Evolutionary conservation across 2,329 filamentous ascomycete species (phyloP).

Genomic region (Teratosphaeria zuluensis): DNA sequence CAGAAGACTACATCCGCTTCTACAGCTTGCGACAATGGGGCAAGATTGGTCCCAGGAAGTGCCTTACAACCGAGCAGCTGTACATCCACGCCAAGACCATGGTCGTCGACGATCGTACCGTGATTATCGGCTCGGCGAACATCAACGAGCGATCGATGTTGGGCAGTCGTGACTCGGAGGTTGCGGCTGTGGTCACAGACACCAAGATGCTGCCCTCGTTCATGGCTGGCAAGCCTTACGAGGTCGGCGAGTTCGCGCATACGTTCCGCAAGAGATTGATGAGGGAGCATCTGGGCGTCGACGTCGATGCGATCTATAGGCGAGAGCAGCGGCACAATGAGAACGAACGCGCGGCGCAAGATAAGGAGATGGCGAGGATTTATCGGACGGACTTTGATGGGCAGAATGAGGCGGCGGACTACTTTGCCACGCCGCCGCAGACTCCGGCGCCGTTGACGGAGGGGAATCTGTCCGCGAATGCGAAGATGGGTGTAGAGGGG

Average conservation of each 20-base stretch:
- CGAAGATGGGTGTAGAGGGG: background rate
- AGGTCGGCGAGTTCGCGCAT: conserved; percentile 85
- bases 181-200: conserved; percentile 81
- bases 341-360: conserved; percentile 42
- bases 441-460: conserved; percentile 15
- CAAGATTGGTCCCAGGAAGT: conserved; percentile 71
- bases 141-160: conserved; percentile 98
- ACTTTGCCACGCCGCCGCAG: conserved; percentile 25
- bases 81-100: conserved; percentile 98
- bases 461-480: conserved; percentile 14
- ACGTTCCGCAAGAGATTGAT: conserved; percentile 87
- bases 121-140: conserved; percentile 92
- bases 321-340: conserved; percentile 18
- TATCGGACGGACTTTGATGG: conserved; percentile 15
- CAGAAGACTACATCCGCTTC: conserved; percentile 92
- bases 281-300: conserved; percentile 92
- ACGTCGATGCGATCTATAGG: conserved; percentile 69
- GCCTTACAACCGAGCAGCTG: conserved; percentile 85
- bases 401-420: conserved; percentile 10
- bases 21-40: conserved; percentile 90
- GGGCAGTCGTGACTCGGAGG: conserved; percentile 83
- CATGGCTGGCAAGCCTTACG: conserved; percentile 84
- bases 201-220: conserved; percentile 85
- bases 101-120: conserved; percentile 86
- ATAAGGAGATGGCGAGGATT: conserved; percentile 44